Base-by-base conservation (phyloP, 768 basidiomycete species). In the Boletus bicolor region DNA sequence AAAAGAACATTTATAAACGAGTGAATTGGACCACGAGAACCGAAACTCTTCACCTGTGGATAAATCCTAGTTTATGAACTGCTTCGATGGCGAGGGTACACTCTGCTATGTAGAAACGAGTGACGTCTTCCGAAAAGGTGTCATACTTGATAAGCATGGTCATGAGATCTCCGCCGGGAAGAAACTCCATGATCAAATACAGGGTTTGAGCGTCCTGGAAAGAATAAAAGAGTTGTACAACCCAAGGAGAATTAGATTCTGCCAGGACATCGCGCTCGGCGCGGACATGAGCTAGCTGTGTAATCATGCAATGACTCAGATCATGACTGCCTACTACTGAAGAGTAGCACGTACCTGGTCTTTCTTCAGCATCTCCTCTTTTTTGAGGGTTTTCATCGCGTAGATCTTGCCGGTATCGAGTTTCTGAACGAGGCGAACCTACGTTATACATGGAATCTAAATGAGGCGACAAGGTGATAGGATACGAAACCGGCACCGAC, bases 141-240 rank as follows among this genome's bases (percentile, higher is more conserved):
- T 98, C 97, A 74, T 98, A 98, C 74, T 98, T 98, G 80, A 98
- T 98, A 55, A 98, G 79, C 96, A 98, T 98, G 5, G 95, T 97
- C 97, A 99, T 98, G 58, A 98, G 79, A 70, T 99, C 97, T 34
- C 97, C 97, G 44, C 97, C 97, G 53, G 96, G 95, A 44, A 99
- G 79, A 73, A 96, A 99, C 75, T 98, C 97, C 97, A 98, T 98
- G 77, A 98, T 90, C 52, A 99, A 80, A 75, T 98, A 99, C 26
- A 99, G 82, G 64, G 89, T 93, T 50, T 87, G 77, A 2, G 89
- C 76, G 70, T 98, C 97, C 70, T 98, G 97, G 78, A 98, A 98
- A n/a, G 94, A 97, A 74, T 96, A 98, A 74, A 82, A 98, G 21
- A 98, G 81, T 67, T 97, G 93, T 7, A 98, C 96, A 41, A 98